Conservation (phyloP, 2,329 filamentous ascomycete species). For the Fusarium xyrophilum region DNA sequence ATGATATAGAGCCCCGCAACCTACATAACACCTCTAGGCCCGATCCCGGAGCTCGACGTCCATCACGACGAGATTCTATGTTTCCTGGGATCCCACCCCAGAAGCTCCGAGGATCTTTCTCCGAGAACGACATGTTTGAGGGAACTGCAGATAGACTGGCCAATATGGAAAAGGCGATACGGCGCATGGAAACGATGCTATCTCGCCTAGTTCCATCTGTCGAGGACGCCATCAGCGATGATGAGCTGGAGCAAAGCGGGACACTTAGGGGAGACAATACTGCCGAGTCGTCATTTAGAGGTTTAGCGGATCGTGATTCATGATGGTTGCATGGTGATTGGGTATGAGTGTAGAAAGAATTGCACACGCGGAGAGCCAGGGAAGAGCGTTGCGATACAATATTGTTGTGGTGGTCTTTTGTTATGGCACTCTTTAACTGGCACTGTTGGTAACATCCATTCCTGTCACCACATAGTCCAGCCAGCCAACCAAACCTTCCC, state of each 20-base stretch:
- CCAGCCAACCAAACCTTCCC: neutral
- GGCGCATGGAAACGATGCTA: conserved; percentile 58
- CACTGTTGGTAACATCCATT: neutral
- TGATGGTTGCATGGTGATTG: conserved; percentile 12
- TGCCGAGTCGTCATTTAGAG: conserved; percentile 43
- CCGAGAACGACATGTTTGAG: conserved; percentile 54
- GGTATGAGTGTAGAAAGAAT: neutral
- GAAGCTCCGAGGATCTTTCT: conserved; percentile 58
- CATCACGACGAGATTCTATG: conserved; percentile 62
- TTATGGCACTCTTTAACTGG: conserved; percentile 15
- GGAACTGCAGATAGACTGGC: conserved; percentile 55
- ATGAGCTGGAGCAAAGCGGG: conserved; percentile 42
- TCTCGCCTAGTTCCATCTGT: conserved; percentile 46
- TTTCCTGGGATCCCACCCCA: conserved; percentile 56
- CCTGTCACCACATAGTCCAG: neutral
- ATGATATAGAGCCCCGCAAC: conserved; percentile 31
- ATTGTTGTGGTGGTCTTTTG: neutral
- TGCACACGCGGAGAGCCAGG: neutral
- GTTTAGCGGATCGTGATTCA: conserved; percentile 7
- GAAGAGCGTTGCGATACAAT: conserved; percentile 1
- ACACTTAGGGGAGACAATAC: conserved; percentile 42
- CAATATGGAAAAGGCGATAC: conserved; percentile 58
- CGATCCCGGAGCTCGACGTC: conserved; percentile 44
- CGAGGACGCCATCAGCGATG: conserved; percentile 39
- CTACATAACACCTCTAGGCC: conserved; percentile 31